A percentile compares a stretch with the other conserved stretches of the same genome.
phyloP scores from a whole-genome alignment of 148 eudicot species.

The Agrostemma githago region DNA sequence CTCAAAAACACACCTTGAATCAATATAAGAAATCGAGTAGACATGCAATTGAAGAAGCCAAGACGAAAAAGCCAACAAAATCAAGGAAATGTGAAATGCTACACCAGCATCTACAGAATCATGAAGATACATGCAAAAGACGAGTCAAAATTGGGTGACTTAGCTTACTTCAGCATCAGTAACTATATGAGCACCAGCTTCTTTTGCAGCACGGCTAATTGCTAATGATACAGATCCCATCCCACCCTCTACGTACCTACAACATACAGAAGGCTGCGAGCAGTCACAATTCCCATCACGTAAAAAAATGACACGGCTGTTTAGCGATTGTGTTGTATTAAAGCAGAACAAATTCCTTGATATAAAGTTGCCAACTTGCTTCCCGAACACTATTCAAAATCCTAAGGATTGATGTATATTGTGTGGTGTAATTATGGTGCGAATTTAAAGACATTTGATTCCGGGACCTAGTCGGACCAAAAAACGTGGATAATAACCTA shows the following conservation, averaged over 20 bases:
- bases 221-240: constrained; percentile 75
- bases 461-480: too few species aligned
- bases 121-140: background rate
- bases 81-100: background rate
- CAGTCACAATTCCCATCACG: background rate
- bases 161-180: constrained; percentile 65
- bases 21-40: background rate
- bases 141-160: constrained; percentile 15
- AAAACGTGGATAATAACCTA: too few species aligned
- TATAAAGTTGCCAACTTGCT: background rate
- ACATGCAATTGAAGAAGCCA: background rate
- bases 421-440: too few species aligned
- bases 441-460: too few species aligned
- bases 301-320: constrained; percentile 12
- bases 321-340: background rate
- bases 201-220: constrained; percentile 58
- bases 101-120: background rate
- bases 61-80: background rate
- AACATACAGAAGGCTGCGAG: constrained; percentile 4
- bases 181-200: constrained; percentile 67
- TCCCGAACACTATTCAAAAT: background rate
- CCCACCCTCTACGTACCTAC: constrained; percentile 58
- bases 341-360: background rate
- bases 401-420: too few species aligned
- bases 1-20: background rate